phyloP scores from a whole-genome alignment of 352 stramenopile species.

The Plasmopara viticola region DNA sequence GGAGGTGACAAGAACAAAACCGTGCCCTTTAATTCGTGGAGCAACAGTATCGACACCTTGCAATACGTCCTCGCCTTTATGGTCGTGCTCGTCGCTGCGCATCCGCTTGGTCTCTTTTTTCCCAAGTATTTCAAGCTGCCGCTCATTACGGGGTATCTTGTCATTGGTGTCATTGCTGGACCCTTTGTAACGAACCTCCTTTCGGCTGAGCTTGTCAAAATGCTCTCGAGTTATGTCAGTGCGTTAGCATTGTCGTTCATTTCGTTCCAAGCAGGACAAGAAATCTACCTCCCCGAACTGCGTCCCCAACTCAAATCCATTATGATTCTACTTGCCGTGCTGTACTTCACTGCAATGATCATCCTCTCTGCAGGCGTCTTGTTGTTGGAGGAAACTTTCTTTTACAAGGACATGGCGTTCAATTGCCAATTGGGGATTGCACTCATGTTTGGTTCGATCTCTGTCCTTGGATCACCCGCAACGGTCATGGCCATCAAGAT shows the following conservation, averaged over 20 bases:
- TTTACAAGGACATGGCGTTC: constrained; percentile 33
- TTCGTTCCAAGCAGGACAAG: constrained; percentile 60
- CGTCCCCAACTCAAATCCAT: constrained; percentile 51
- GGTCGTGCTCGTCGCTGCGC: constrained; percentile 45
- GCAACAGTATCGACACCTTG: constrained; percentile 35
- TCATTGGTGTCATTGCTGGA: constrained; percentile 48
- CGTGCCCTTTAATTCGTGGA: constrained; percentile 39
- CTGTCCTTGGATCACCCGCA: constrained; percentile 53
- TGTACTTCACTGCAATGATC: constrained; percentile 51
- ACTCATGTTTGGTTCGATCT: constrained; percentile 65
- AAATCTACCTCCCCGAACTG: constrained; percentile 61
- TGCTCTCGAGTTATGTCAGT: constrained; percentile 47
- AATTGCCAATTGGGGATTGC: constrained; percentile 53
- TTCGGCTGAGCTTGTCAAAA: constrained; percentile 26
- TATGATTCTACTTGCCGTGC: constrained; percentile 31
- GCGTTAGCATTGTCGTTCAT: constrained; percentile 64
- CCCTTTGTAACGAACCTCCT: constrained; percentile 53
- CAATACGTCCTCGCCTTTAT: constrained; percentile 43
- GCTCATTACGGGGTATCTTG: constrained; percentile 58
- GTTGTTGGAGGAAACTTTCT: constrained; percentile 39
- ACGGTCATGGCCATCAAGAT: constrained; percentile 76
- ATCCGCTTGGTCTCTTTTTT: constrained; percentile 56
- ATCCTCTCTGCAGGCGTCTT: constrained; percentile 34
- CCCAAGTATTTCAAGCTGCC: constrained; percentile 48
- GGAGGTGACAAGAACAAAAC: constrained; percentile 14